A percentile compares a stretch with the other conserved stretches of the same genome.
Evolutionary conservation across 805 yeast genomes (phyloP).

Genomic region (Saccharomycopsis schoenii): DNA sequence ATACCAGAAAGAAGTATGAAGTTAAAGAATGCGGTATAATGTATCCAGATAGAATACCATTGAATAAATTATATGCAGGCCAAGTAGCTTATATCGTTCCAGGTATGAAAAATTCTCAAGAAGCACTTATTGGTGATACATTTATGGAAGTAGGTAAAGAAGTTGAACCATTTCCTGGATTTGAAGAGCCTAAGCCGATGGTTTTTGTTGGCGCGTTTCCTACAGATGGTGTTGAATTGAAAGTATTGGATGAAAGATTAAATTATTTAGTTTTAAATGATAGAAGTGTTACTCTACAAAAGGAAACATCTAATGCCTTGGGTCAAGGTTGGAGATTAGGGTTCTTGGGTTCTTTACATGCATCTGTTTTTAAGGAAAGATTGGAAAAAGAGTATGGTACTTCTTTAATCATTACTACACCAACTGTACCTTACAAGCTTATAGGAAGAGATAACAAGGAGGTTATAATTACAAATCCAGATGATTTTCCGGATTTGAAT

Average conservation of each 20-base stretch:
- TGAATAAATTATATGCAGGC: slow-evolving; percentile 64
- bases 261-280: slow-evolving; percentile 85
- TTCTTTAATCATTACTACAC: slow-evolving; percentile 82
- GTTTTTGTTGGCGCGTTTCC: slow-evolving; percentile 98
- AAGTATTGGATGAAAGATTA: slow-evolving; percentile 80
- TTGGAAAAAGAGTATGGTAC: slow-evolving; percentile 92
- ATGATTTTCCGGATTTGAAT: slow-evolving; percentile 69
- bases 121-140: slow-evolving; percentile 90
- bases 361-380: slow-evolving; percentile 87
- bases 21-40: slow-evolving; percentile 89
- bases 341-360: slow-evolving; percentile 88
- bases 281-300: slow-evolving; percentile 78
- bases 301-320: slow-evolving; percentile 86
- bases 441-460: slow-evolving; percentile 57
- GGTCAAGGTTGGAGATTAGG: slow-evolving; percentile 99
- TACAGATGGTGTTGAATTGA: slow-evolving; percentile 87
- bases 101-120: slow-evolving; percentile 81
- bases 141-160: slow-evolving; percentile 50
- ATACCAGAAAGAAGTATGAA: slow-evolving; percentile 67
- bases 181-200: slow-evolving; percentile 96
- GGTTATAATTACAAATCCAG: slow-evolving; percentile 74
- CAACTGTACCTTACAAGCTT: slow-evolving; percentile 88
- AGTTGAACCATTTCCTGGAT: slow-evolving; percentile 81
- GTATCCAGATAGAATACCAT: slow-evolving; percentile 78
- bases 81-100: slow-evolving; percentile 94